Conservation (phyloP, 2,329 filamentous ascomycete species). For the Epichloe hybrida region DNA sequence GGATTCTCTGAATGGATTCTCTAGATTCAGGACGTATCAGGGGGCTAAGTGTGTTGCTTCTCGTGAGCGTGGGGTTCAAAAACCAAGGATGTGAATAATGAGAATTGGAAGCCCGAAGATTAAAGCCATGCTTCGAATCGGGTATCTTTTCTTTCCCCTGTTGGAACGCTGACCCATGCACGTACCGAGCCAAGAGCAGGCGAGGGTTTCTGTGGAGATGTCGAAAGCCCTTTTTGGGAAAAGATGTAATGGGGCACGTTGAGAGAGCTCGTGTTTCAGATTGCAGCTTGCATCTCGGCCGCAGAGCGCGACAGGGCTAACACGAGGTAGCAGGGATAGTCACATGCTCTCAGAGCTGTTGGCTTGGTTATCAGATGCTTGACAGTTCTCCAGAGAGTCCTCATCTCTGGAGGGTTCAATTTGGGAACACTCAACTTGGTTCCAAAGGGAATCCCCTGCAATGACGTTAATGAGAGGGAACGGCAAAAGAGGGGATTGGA, state of each 20-base stretch:
- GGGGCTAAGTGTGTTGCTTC: neutral
- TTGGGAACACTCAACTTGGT: neutral
- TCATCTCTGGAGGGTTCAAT: neutral
- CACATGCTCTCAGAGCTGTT: neutral
- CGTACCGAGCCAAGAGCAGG: neutral
- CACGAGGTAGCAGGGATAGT: conserved; percentile 7
- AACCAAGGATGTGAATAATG: neutral
- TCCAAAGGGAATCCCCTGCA: too few relatives aligned
- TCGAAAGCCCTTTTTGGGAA: neutral
- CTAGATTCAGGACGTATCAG: neutral
- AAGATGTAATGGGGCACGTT: neutral
- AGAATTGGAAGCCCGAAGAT: neutral
- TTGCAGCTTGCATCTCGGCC: conserved; percentile 4
- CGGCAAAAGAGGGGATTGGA: neutral
- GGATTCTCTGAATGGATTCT: neutral
- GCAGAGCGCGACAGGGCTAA: conserved; percentile 4
- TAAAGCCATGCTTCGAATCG: neutral
- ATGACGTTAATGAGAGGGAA: neutral
- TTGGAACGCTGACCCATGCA: neutral
- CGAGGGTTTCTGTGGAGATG: neutral
- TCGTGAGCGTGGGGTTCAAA: neutral
- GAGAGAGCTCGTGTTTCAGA: conserved; percentile 1
- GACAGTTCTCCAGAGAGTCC: neutral
- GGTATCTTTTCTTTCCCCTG: neutral
- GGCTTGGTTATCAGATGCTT: neutral